Evolutionary conservation across 2,329 filamentous ascomycete genomes (phyloP).

Genomic region (Stagonosporopsis vannaccii): DNA sequence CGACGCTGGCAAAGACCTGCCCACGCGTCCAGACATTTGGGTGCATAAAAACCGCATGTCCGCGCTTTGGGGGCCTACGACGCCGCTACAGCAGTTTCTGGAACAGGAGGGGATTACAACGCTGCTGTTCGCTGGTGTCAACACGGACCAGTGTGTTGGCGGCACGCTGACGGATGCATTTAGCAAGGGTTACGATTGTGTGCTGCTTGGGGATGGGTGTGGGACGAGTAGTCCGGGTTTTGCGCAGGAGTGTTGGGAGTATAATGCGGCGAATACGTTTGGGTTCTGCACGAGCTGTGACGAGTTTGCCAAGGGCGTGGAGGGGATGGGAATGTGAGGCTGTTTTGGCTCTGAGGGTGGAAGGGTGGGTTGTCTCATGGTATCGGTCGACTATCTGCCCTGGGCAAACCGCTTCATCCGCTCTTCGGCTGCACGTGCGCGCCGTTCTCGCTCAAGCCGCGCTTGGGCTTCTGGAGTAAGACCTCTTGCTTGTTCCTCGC

Average conservation of each 20-base stretch:
- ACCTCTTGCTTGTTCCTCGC: conserved; percentile 83
- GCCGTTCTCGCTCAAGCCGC: conserved; percentile 84
- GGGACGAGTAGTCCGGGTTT: conserved; percentile 51
- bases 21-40: conserved; percentile 32
- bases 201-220: conserved; percentile 52
- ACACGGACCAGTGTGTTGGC: conserved; percentile 55
- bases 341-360: background rate
- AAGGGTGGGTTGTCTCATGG: background rate
- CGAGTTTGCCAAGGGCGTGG: conserved; percentile 38
- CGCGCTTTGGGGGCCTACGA: conserved; percentile 49
- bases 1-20: conserved; percentile 24
- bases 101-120: conserved; percentile 50
- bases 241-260: conserved; percentile 51
- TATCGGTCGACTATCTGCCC: conserved; percentile 15
- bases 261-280: conserved; percentile 51
- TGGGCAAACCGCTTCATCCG: conserved; percentile 67
- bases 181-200: conserved; percentile 53
- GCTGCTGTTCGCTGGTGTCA: conserved; percentile 52
- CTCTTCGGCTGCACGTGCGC: conserved; percentile 91
- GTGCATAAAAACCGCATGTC: conserved; percentile 54
- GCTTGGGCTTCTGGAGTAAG: conserved; percentile 87
- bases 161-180: conserved; percentile 53
- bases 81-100: conserved; percentile 48
- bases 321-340: background rate
- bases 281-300: conserved; percentile 50